Percentiles rank a stretch among this genome's conserved stretches.
These are phyloP conservation scores for Debaryomyces prosopidis DNA, from an alignment of 805 yeast species.

Conservation along the genomic window DNA sequence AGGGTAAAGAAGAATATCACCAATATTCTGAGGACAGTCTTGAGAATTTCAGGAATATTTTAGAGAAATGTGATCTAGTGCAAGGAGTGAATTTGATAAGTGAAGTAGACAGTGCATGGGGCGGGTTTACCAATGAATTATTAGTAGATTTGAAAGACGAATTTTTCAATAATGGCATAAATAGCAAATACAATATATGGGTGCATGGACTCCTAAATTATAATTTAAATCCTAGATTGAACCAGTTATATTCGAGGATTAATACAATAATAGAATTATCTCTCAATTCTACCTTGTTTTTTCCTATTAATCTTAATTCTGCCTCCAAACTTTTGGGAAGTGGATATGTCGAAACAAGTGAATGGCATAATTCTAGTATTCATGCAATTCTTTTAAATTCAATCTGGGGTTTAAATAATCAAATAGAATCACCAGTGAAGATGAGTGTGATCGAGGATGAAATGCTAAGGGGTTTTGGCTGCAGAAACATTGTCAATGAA, in stretches of 20 bases:
- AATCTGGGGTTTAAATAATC: slow-evolving; percentile 40
- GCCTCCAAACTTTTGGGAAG: slow-evolving; percentile 7
- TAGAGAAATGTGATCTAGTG: slow-evolving; percentile 77
- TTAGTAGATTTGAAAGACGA: slow-evolving; percentile 68
- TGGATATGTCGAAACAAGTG: slow-evolving; percentile 7
- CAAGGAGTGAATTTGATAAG: slow-evolving; percentile 70
- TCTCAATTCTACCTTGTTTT: slow-evolving; percentile 49
- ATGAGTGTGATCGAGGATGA: slow-evolving; percentile 48
- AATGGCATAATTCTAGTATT: slow-evolving; percentile 23
- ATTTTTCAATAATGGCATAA: slow-evolving; percentile 44
- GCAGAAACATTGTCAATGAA: slow-evolving; percentile 50
- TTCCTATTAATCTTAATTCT: slow-evolving; percentile 48
- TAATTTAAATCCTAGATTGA: slow-evolving; percentile 2
- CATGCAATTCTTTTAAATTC: slow-evolving; percentile 29
- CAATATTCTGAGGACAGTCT: slow-evolving; percentile 27
- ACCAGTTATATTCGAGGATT: slow-evolving; percentile 38
- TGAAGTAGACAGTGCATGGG: slow-evolving; percentile 83
- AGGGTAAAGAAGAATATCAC: slow-evolving; percentile 64
- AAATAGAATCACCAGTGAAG: slow-evolving; percentile 26
- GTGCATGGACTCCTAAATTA: slow-evolving; percentile 25
- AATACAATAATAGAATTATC: slow-evolving; percentile 46
- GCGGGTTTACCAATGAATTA: slow-evolving; percentile 62
- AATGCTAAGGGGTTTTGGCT: slow-evolving; percentile 40
- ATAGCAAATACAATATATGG: slow-evolving; percentile 39
- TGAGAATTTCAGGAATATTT: slow-evolving; percentile 58